Conservation (phyloP, 257 asterid genomes). For the Penstemon newberryi region DNA sequence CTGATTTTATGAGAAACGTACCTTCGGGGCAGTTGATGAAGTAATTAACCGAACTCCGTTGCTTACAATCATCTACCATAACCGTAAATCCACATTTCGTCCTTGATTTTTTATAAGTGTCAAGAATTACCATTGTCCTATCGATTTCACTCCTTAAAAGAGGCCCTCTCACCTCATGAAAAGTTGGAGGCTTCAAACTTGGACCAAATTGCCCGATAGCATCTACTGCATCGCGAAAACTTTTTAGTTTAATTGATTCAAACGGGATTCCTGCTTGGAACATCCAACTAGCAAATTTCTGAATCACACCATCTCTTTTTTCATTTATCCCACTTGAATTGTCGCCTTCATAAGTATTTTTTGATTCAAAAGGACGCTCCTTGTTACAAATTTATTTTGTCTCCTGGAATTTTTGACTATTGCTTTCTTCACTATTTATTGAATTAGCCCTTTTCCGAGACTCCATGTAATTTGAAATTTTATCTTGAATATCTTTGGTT, state of each 20-base stretch:
- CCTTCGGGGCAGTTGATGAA: background rate
- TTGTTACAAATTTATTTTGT: too few relatives aligned
- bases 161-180: background rate
- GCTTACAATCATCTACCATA: background rate
- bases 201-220: background rate
- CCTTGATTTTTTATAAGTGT: background rate
- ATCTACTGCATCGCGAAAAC: background rate
- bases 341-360: too few relatives aligned
- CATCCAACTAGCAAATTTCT: background rate
- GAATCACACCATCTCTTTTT: background rate
- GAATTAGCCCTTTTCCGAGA: too few relatives aligned
- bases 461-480: too few relatives aligned
- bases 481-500: too few relatives aligned
- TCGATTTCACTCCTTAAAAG: too few relatives aligned
- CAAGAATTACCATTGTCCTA: background rate
- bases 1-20: background rate
- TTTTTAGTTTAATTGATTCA: background rate
- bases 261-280: background rate
- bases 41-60: background rate
- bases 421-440: too few relatives aligned
- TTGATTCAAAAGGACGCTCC: too few relatives aligned
- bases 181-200: background rate
- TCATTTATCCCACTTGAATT: too few relatives aligned
- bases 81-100: background rate
- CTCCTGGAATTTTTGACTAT: too few relatives aligned